phyloP scores from a whole-genome alignment of 257 asterid species.

The Vinca minor region DNA sequence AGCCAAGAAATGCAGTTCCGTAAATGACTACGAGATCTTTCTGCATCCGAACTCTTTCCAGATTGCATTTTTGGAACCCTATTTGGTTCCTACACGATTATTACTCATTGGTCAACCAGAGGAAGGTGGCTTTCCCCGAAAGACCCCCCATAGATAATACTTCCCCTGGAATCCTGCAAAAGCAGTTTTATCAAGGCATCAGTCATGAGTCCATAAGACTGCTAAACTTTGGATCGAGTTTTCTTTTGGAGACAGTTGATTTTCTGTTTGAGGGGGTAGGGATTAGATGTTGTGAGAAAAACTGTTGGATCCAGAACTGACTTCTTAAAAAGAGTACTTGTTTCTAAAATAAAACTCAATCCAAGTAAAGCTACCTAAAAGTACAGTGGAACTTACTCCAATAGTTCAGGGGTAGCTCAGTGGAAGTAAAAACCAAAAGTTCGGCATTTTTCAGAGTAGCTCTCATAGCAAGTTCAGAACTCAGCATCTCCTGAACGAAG shows the following conservation, averaged over 20 bases:
- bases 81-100: constrained; percentile 3
- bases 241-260: too few species aligned
- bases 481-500: constrained; percentile 50
- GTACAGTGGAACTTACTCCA: constrained; percentile 54
- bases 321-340: too few species aligned
- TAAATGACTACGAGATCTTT: constrained; percentile 20
- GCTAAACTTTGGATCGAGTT: too few species aligned
- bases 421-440: constrained; percentile 70
- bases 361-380: not conserved
- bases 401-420: constrained; percentile 44
- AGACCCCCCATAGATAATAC: constrained; percentile 78
- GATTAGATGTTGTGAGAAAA: too few species aligned
- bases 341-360: too few species aligned
- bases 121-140: constrained; percentile 31
- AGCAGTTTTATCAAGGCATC: not conserved
- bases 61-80: not conserved
- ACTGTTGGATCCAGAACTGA: too few species aligned
- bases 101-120: constrained; percentile 3
- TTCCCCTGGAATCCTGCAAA: constrained; percentile 56
- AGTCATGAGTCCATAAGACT: not conserved
- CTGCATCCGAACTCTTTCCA: constrained; percentile 8
- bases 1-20: constrained; percentile 21
- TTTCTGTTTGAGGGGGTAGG: too few species aligned
- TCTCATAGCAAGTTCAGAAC: constrained; percentile 50
- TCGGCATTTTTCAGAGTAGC: constrained; percentile 50